Evolutionary conservation across 2,329 filamentous ascomycete species (phyloP).

Genomic region (Phoma sp.): DNA sequence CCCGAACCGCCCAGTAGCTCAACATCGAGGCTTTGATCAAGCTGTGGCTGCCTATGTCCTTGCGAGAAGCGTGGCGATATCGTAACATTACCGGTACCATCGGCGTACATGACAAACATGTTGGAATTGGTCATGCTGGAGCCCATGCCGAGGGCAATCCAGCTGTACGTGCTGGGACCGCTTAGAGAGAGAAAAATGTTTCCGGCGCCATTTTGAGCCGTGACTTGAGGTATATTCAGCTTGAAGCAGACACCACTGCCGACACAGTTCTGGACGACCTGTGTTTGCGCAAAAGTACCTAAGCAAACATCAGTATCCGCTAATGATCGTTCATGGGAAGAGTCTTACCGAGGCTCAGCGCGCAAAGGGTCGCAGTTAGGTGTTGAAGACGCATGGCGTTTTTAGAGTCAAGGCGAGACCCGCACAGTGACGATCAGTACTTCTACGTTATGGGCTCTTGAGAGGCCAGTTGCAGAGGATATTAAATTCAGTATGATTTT

Average conservation of each 20-base stretch:
- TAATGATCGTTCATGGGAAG: too few species aligned
- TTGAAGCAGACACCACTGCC: slow-evolving; percentile 56
- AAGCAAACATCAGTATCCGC: not conserved
- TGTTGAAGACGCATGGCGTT: slow-evolving; percentile 2
- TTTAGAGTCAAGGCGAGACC: not conserved
- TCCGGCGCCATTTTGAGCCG: slow-evolving; percentile 57
- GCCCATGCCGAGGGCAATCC: slow-evolving; percentile 66
- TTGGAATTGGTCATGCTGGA: slow-evolving; percentile 61
- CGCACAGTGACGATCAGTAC: not conserved
- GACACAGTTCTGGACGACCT: slow-evolving; percentile 17
- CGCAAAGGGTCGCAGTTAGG: not conserved
- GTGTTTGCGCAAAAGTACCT: slow-evolving; percentile 13
- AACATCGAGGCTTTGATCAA: slow-evolving; percentile 52
- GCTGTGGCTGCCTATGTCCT: slow-evolving; percentile 57
- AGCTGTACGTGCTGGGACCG: slow-evolving; percentile 60
- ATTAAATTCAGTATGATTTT: not conserved
- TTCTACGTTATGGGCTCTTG: too few species aligned
- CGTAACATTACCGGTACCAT: slow-evolving; percentile 62
- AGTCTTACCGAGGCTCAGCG: slow-evolving; percentile 5
- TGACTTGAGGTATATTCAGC: slow-evolving; percentile 61
- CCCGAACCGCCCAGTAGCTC: slow-evolving; percentile 66
- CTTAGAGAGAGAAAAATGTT: slow-evolving; percentile 64
- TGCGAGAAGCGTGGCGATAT: slow-evolving; percentile 62
- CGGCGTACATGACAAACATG: slow-evolving; percentile 68
- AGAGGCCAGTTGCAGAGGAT: not conserved